These are phyloP conservation scores for Coniella lustricola DNA, from an alignment of 2,329 filamentous ascomycete species.

Conservation along the genomic window DNA sequence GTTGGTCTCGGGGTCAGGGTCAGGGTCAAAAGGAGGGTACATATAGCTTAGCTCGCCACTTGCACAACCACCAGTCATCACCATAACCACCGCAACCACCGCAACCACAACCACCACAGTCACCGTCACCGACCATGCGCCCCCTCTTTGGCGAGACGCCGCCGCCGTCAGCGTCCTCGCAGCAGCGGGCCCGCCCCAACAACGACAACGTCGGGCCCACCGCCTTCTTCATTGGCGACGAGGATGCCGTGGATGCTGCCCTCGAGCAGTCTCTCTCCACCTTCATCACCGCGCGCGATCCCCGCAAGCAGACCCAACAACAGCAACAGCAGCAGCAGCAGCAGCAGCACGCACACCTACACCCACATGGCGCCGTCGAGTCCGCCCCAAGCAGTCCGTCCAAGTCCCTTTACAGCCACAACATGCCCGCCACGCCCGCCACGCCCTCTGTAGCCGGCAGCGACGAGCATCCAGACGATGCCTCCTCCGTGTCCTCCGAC, in stretches of 20 bases:
- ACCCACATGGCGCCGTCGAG: not conserved
- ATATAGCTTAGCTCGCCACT: not conserved
- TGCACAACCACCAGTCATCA: no score
- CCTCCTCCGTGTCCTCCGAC: constrained; percentile 12
- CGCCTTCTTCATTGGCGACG: constrained; percentile 38
- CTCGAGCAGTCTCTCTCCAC: constrained; percentile 24
- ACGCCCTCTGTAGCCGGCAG: not conserved
- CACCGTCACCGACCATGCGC: constrained; percentile 39
- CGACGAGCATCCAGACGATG: constrained; percentile 11
- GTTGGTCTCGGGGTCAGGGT: no score
- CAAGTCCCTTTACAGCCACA: not conserved
- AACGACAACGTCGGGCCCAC: constrained; percentile 28
- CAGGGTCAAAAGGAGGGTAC: constrained; percentile 1
- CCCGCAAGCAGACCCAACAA: constrained; percentile 25
- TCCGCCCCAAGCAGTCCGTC: constrained; percentile 5
- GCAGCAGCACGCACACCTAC: constrained; percentile 16
- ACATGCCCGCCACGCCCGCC: no score
- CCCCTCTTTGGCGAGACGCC: constrained; percentile 39
- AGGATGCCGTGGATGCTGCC: constrained; percentile 38
- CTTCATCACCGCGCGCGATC: constrained; percentile 26
- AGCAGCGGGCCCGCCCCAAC: constrained; percentile 32
- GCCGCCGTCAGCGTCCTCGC: constrained; percentile 16
- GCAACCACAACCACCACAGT: no score
- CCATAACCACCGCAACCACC: no score
- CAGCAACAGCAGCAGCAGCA: constrained; percentile 17